Evolutionary conservation across 192 early-diverging fungal species (phyloP).

Genomic region (Linnemannia elongata): DNA sequence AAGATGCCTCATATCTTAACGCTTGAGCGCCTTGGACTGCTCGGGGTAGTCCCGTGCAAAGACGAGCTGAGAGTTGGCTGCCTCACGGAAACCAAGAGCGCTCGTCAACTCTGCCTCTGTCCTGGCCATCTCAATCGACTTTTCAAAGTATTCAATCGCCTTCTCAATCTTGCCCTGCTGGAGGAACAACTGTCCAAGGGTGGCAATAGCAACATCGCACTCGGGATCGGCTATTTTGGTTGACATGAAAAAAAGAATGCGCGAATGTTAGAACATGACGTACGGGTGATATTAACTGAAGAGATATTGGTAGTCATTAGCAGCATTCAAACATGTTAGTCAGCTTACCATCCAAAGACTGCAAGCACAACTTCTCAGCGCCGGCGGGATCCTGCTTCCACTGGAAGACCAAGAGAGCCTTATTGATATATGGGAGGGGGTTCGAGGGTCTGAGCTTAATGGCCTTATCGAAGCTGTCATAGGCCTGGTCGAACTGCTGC

Average conservation of each 20-base stretch:
- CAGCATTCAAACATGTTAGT: background rate
- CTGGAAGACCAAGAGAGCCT: constrained; percentile 88
- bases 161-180: constrained; percentile 89
- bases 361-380: constrained; percentile 82
- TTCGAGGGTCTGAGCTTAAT: constrained; percentile 82
- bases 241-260: background rate
- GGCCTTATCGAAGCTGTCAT: constrained; percentile 90
- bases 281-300: background rate
- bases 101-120: constrained; percentile 93
- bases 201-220: constrained; percentile 93
- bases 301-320: background rate
- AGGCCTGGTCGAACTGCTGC: constrained; percentile 84
- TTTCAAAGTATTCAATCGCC: constrained; percentile 87
- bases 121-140: constrained; percentile 84
- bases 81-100: constrained; percentile 63
- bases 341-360: constrained; percentile 77
- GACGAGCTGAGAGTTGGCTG: constrained; percentile 50
- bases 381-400: constrained; percentile 76
- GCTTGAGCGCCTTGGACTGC: constrained; percentile 53
- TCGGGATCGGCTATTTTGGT: constrained; percentile 85
- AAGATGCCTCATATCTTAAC: constrained; percentile 18
- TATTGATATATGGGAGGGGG: constrained; percentile 99
- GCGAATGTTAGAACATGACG: background rate
- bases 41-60: constrained; percentile 56
- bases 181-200: constrained; percentile 83